Base-by-base conservation (phyloP, 345 rosid genomes). In the Corymbia maculata region DNA sequence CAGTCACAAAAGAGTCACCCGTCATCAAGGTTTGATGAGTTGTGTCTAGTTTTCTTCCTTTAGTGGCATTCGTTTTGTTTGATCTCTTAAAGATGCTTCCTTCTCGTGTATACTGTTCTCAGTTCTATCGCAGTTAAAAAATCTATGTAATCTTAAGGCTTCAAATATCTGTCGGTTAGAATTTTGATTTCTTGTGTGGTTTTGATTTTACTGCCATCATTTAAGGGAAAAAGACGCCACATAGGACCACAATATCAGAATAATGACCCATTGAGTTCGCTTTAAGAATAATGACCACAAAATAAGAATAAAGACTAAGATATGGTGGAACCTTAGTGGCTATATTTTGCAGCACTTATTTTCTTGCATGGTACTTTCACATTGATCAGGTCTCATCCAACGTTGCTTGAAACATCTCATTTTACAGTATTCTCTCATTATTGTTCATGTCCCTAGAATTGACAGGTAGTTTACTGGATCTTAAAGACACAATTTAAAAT, bases 1-100 rank as follows among this genome's bases (percentile, higher is more conserved):
- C 99, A 90, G 95, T 97, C 86, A 95, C 95, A 68, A 95, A 96
- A 90, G 99, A 96, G 92, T 97, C 99, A 85, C 98, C 99, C 51
- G 97, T 97, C 85, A 97, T 97, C 89, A 94, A 97, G 99, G 99
- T 97, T 88, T 89, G 89, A 36, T 53, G 59, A 55, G 42, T 49
- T 52, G 44, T 30, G 86, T 52, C 26, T 51, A 19, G 53, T 53
- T 61, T 30, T 85, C 7, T 85, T 85, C 57, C 44, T 47, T 85
- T 52, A 53, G 36, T 53, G 53, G 28, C 59, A 42, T 28, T 85
- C 17, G 2, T 51, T 52, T 85, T 53, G 42, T 85, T 85, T 49
- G 52, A 51, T 75, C 49, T 75, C 26, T 75, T 21, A 42, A 75
- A 42, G 49, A 75, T 42, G 86, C 86, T 85, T 85, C 57, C 64